phyloP scores from a whole-genome alignment of 1,139 yeast genomes.

The Chernovozyma sophiae-reginae region DNA sequence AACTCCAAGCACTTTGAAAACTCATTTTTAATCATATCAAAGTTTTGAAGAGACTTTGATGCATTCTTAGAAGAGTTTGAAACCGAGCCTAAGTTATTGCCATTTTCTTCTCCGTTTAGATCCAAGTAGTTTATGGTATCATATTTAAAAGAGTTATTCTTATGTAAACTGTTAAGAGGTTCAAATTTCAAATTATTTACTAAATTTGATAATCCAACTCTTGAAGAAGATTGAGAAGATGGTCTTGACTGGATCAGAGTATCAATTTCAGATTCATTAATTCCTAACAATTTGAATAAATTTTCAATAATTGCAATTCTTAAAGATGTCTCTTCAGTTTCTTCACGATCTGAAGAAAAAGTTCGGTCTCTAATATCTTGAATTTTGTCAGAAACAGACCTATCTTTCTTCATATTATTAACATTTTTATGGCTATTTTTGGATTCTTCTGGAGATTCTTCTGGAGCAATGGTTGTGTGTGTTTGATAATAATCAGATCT shows the following conservation, averaged over 20 bases:
- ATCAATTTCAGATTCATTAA: conserved; percentile 31
- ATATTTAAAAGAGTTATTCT: conserved; percentile 3
- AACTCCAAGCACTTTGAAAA: conserved; percentile 64
- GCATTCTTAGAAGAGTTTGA: background rate
- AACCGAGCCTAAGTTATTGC: background rate
- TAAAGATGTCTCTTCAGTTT: conserved; percentile 70
- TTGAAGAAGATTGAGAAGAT: conserved; percentile 26
- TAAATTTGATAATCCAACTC: conserved; percentile 25
- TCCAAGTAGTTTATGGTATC: conserved; percentile 3
- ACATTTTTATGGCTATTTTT: background rate
- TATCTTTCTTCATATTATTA: background rate
- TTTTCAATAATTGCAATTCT: conserved; percentile 72
- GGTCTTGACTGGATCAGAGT: conserved; percentile 12
- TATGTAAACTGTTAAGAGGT: background rate
- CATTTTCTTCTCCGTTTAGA: background rate
- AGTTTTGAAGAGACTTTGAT: conserved; percentile 13
- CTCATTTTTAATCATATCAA: conserved; percentile 54
- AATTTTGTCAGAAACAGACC: background rate
- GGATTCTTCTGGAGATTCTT: conserved; percentile 14
- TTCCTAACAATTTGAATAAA: conserved; percentile 69
- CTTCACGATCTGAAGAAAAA: conserved; percentile 61
- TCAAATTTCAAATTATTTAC: conserved; percentile 11
- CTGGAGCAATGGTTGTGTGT: conserved; percentile 9
- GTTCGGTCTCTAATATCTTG: conserved; percentile 25
- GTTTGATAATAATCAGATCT: conserved; percentile 26